Evolutionary conservation across 2,329 filamentous ascomycete genomes (phyloP), one percentile per base, ranked within the genome.

Genomic region (Aspergillus sp.): DNA sequence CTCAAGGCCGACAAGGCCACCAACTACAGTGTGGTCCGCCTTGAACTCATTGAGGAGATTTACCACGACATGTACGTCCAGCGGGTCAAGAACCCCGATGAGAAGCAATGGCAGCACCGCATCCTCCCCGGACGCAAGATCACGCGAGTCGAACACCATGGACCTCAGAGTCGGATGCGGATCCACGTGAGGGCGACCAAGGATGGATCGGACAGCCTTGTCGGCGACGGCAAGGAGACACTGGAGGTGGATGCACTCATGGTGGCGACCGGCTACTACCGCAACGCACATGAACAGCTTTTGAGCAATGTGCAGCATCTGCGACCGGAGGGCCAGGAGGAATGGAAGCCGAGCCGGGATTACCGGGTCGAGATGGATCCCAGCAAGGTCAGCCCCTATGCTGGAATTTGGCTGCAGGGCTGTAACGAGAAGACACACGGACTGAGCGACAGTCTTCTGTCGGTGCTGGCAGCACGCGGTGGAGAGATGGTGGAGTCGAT

Each of bases 391-490:
- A 84, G 86, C n/a, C 73, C 83, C 0, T 86, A 88, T 48, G 89
- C 91, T 13, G 93, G 93, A 3, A 83, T 98, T 60, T 98, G 91
- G 89, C 82, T 98, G 68, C 95, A 98, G 75, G 94, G 94, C 32
- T 97, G 93, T 80, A 96, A 92, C 74, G 93, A 98, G 81, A 87
- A 84, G 63, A 96, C 92, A 36, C 94, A 98, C 76, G 94, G 94
- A 61, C 78, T 96, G 77, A 92, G 90, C 73, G 90, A 96, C 75
- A 91, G 89, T 50, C 83, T 96, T 55, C 82, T 96, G 55, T 94
- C 90, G 2, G 89, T 95, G 63, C 80, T 95, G 63, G 86, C 90
- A 6, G 86, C 88, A 25, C 81, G 91, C 57, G 89, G 90, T 36
- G 90, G 90, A 25, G 90, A 95, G 78, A 87, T 95, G 72, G 89